Percentiles rank a stretch among this genome's conserved stretches.
phyloP scores from a whole-genome alignment of 2,329 filamentous ascomycete species.

The Fusarium hostae region DNA sequence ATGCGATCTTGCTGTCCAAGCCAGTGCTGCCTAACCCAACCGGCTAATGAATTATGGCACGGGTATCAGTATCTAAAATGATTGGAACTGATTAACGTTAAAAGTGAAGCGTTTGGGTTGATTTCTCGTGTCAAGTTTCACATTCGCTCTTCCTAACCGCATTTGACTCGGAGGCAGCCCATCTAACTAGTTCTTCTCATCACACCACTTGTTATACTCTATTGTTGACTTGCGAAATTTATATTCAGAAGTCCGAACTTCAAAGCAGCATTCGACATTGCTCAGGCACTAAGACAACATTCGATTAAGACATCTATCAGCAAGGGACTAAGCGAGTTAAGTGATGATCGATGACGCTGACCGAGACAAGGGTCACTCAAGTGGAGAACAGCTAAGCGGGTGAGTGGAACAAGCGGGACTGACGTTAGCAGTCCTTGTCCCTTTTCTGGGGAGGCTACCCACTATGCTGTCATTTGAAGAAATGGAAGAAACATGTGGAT shows the following conservation, averaged over 20 bases:
- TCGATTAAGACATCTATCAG: constrained; percentile 10
- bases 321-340: constrained; percentile 29
- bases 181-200: neutral
- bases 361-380: constrained; percentile 28
- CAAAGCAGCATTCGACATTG: neutral
- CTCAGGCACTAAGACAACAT: constrained; percentile 5
- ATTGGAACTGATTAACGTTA: neutral
- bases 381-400: constrained; percentile 30
- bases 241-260: neutral
- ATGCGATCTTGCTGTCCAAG: neutral
- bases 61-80: neutral
- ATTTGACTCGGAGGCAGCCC: neutral
- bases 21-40: constrained; percentile 7
- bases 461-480: constrained; percentile 33
- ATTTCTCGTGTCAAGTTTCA: neutral
- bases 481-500: constrained; percentile 21
- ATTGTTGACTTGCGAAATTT: neutral
- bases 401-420: constrained; percentile 30
- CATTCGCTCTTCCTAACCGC: neutral
- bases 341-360: constrained; percentile 38
- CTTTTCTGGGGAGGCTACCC: constrained; percentile 32
- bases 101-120: neutral
- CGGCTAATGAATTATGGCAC: constrained; percentile 10
- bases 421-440: constrained; percentile 27
- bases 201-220: neutral